A percentile compares a stretch with the other conserved stretches of the same genome.
phyloP scores from a whole-genome alignment of 2,329 filamentous ascomycete species.

The Aspergillus pseudoviridinutans region DNA sequence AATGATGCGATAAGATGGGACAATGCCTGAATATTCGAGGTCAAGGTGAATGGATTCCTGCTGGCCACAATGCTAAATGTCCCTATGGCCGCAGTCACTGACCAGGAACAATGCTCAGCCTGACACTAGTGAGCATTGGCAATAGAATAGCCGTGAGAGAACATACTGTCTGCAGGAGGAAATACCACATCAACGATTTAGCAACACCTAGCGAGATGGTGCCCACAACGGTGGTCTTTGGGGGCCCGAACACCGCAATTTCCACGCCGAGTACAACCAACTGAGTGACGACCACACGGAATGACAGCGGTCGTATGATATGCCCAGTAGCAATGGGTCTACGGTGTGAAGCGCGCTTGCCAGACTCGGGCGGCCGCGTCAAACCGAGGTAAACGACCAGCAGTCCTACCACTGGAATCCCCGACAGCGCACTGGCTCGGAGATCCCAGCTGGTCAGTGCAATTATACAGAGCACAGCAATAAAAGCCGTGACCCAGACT shows the following conservation, averaged over 20 bases:
- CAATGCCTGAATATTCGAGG: conserved; percentile 1
- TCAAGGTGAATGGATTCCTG: neutral
- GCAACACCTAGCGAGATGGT: neutral
- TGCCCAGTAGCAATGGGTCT: conserved; percentile 1
- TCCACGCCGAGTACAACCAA: neutral
- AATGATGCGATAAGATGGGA: conserved; percentile 2
- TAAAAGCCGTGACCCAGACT: conserved; percentile 18
- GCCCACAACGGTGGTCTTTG: neutral
- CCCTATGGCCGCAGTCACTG: neutral
- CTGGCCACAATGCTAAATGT: conserved; percentile 4
- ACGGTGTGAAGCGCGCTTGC: neutral
- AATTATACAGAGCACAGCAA: conserved; percentile 19
- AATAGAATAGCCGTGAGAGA: neutral
- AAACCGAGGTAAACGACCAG: conserved; percentile 27
- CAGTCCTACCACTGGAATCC: conserved; percentile 25
- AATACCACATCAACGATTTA: conserved; percentile 7
- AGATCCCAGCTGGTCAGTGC: conserved; percentile 28
- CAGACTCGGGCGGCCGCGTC: conserved; percentile 1
- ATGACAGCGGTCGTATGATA: neutral
- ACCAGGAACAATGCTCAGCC: conserved; percentile 5
- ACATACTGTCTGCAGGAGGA: conserved; percentile 2
- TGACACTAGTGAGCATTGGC: neutral
- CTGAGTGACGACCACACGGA: neutral
- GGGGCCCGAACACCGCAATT: neutral
- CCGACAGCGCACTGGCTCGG: conserved; percentile 18